A percentile compares a stretch with the other conserved stretches of the same genome.
phyloP scores from a whole-genome alignment of 1,139 yeast species.

The Taiozyma sp. region DNA sequence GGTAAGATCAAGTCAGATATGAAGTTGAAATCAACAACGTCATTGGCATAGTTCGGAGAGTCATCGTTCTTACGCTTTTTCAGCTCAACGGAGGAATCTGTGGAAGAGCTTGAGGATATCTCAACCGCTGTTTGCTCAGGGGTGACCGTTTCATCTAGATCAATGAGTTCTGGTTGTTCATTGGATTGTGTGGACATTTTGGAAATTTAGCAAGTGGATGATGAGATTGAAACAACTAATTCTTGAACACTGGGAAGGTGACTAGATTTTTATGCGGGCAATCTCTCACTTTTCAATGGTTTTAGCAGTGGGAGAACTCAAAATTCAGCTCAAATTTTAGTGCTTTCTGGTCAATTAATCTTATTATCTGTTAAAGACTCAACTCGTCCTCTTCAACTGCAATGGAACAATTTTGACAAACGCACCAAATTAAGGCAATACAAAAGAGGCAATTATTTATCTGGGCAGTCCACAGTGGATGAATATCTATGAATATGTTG shows the following conservation, averaged over 20 bases:
- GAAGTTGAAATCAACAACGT: conserved; percentile 14
- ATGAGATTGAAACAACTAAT: background rate
- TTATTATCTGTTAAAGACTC: background rate
- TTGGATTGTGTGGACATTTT: background rate
- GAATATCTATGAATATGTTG: background rate
- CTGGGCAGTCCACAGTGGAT: background rate
- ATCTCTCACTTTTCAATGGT: background rate
- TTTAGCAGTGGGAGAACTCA: background rate
- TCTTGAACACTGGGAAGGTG: background rate
- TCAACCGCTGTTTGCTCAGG: background rate
- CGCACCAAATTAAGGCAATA: background rate
- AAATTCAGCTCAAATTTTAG: background rate
- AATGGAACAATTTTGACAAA: too few species aligned
- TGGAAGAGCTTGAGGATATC: background rate
- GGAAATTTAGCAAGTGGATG: background rate
- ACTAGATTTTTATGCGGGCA: background rate
- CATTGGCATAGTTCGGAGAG: conserved; percentile 1
- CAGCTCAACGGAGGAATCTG: conserved; percentile 4
- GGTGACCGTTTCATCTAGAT: conserved; percentile 1
- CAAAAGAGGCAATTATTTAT: background rate
- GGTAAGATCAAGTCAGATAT: conserved; percentile 27
- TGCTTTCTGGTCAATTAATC: background rate
- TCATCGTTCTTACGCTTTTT: conserved; percentile 6
- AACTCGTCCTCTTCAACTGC: background rate
- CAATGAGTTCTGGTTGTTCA: conserved; percentile 2